Conservation (phyloP, 2,329 filamentous ascomycete species). For the Annulohypoxylon truncatum region DNA sequence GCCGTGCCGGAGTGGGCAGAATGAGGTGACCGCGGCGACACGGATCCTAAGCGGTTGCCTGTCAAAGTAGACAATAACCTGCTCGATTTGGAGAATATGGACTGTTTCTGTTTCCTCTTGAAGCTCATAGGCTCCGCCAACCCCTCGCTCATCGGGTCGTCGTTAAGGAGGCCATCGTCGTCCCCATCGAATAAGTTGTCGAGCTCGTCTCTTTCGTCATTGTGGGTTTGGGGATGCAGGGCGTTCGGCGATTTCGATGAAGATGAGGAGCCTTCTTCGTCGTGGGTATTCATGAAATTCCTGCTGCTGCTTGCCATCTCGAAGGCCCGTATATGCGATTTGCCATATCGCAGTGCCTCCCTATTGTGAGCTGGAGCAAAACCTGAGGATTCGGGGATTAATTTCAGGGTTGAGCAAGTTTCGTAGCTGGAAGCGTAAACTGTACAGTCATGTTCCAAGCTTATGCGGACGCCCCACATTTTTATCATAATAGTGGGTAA, state of each 20-base stretch:
- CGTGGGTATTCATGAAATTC: conserved; percentile 45
- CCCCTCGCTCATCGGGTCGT: conserved; percentile 66
- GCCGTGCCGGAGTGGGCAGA: conserved; percentile 43
- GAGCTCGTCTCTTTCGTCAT: conserved; percentile 48
- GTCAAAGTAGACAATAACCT: conserved; percentile 63
- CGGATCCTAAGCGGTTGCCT: conserved; percentile 49
- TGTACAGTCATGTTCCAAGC: too few relatives aligned
- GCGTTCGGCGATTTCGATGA: conserved; percentile 43
- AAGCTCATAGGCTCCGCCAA: conserved; percentile 71
- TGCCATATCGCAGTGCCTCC: conserved; percentile 45
- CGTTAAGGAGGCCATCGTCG: conserved; percentile 57
- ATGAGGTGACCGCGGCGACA: conserved; percentile 36
- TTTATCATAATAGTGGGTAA: too few relatives aligned
- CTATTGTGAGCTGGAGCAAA: conserved; percentile 3
- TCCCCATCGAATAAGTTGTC: conserved; percentile 44
- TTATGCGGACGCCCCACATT: too few relatives aligned
- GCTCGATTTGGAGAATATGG: conserved; percentile 58
- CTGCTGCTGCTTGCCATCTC: conserved; percentile 49
- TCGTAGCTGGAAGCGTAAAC: conserved; percentile 3
- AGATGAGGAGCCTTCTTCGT: conserved; percentile 47
- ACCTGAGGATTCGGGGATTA: not conserved
- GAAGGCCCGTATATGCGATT: conserved; percentile 41
- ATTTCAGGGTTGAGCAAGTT: conserved; percentile 8
- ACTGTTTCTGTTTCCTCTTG: conserved; percentile 73
- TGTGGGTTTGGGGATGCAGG: conserved; percentile 47